phyloP scores from a whole-genome alignment of 2,329 filamentous ascomycete species.

The Scopulariopsis brevicaulis region DNA sequence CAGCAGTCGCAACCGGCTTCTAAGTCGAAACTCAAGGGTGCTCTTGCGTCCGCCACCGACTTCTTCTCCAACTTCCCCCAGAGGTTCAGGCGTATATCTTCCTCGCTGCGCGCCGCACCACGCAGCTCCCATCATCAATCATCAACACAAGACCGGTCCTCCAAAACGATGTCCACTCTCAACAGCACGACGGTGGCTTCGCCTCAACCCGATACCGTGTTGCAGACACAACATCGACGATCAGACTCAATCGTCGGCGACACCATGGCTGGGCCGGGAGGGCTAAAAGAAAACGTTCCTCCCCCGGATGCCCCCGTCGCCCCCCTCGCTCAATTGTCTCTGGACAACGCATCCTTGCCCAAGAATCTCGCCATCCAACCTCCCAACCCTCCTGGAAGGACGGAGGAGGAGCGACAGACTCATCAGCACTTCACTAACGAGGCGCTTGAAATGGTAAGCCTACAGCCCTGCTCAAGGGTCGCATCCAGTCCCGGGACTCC shows the following conservation, averaged over 20 bases:
- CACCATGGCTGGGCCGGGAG: neutral
- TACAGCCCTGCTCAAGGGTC: neutral
- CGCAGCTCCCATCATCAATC: neutral
- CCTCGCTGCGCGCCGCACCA: neutral
- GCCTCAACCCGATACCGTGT: neutral
- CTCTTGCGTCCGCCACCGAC: neutral
- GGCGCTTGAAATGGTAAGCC: conserved; percentile 70
- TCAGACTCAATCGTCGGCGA: neutral
- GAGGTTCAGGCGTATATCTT: neutral
- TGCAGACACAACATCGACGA: neutral
- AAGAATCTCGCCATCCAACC: conserved; percentile 4
- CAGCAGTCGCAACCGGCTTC: neutral
- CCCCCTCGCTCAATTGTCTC: neutral
- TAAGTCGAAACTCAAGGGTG: neutral
- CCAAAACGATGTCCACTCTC: neutral
- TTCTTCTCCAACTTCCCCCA: neutral
- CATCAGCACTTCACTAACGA: conserved; percentile 66
- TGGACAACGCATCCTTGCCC: neutral
- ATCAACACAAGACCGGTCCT: neutral
- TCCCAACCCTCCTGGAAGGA: conserved; percentile 7
- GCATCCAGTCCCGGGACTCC: neutral
- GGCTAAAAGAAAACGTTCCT: neutral
- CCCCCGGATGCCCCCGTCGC: neutral
- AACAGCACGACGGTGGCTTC: neutral
- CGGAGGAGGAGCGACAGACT: conserved; percentile 22